These are phyloP conservation scores for Castanea mollissima DNA, from an alignment of 306 rosid genomes.

Conservation along the genomic window DNA sequence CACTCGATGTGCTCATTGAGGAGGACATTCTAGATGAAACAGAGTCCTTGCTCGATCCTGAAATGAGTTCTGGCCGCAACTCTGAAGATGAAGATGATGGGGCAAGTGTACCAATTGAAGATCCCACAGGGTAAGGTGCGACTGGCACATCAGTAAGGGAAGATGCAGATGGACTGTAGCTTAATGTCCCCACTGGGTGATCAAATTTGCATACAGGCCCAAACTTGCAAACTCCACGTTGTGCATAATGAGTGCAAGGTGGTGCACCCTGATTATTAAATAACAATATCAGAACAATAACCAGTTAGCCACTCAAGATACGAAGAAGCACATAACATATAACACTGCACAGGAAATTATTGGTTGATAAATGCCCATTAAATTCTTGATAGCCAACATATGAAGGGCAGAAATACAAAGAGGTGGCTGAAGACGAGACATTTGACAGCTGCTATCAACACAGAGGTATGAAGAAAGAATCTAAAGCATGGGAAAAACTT, in stretches of 20 bases:
- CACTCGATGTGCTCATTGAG: conserved; percentile 71
- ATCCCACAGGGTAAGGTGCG: conserved; percentile 93
- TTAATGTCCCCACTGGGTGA: conserved; percentile 83
- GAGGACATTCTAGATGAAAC: conserved; percentile 73
- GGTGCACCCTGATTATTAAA: conserved; percentile 80
- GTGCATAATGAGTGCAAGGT: conserved; percentile 82
- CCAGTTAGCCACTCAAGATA: conserved; percentile 1
- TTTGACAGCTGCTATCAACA: not conserved
- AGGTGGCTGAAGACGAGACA: conserved; percentile 8
- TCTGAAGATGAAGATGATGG: conserved; percentile 91
- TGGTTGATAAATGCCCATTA: not conserved
- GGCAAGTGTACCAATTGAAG: conserved; percentile 80
- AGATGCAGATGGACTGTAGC: conserved; percentile 92
- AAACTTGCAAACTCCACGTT: conserved; percentile 87
- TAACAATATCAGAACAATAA: conserved; percentile 24
- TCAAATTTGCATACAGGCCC: conserved; percentile 90
- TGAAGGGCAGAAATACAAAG: not conserved
- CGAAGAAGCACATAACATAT: not conserved
- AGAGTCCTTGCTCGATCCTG: conserved; percentile 72
- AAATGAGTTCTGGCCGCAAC: conserved; percentile 66
- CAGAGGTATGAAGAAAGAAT: not conserved
- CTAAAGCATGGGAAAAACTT: not conserved
- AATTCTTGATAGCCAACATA: not conserved
- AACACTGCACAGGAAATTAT: not conserved
- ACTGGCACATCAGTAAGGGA: conserved; percentile 92